Conservation (phyloP, 139 green algal species). For the Diplosphaera chodatii region DNA sequence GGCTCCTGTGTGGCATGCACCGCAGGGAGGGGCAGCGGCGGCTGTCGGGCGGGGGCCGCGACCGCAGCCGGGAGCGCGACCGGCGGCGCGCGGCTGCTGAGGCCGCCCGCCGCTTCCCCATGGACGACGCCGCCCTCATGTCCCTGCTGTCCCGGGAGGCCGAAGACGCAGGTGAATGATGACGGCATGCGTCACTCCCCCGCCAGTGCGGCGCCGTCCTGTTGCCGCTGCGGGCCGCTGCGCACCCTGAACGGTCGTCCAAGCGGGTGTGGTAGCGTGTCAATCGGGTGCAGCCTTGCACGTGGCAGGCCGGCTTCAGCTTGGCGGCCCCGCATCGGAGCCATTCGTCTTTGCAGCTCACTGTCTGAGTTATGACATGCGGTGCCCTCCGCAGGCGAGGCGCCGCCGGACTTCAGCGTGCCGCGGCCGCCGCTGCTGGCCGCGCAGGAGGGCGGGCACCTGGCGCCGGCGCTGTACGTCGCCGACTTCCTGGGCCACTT, state of each 20-base stretch:
- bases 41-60: neutral
- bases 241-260: no score
- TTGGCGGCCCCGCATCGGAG: no score
- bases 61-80: slow-evolving; percentile 14
- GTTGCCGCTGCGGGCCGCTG: no score
- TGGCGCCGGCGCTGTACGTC: slow-evolving; percentile 32
- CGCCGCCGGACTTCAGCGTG: slow-evolving; percentile 8
- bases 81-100: slow-evolving; percentile 12
- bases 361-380: no score
- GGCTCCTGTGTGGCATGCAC: no score
- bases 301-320: no score
- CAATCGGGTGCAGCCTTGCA: no score
- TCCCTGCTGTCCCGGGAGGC: slow-evolving; percentile 25
- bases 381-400: no score
- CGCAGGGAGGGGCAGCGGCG: neutral
- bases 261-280: no score
- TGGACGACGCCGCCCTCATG: slow-evolving; percentile 43
- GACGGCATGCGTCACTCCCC: no score
- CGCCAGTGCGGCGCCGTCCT: no score
- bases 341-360: no score
- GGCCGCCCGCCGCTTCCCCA: slow-evolving; percentile 31
- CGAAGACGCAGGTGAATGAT: slow-evolving; percentile 15
- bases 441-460: slow-evolving; percentile 1
- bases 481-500: slow-evolving; percentile 42
- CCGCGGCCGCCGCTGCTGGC: slow-evolving; percentile 14